Evolutionary conservation across 2,329 filamentous ascomycete species (phyloP).

Genomic region (Penicillium fuscoglaucum): DNA sequence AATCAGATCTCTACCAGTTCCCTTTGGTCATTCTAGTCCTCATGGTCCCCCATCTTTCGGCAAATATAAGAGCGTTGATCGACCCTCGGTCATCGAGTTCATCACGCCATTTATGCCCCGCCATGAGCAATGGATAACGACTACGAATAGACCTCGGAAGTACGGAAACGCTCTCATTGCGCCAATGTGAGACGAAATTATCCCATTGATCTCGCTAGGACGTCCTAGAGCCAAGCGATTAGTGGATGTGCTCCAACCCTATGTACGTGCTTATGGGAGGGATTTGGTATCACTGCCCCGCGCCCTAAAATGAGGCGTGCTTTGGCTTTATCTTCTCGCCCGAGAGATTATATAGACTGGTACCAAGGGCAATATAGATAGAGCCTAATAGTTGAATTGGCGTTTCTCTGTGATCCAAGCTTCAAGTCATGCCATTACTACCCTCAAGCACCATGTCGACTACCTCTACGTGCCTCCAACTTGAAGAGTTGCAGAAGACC

Average conservation of each 20-base stretch:
- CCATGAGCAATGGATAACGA: conserved; percentile 31
- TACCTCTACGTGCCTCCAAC: conserved; percentile 26
- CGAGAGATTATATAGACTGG: conserved; percentile 17
- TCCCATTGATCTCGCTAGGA: not conserved
- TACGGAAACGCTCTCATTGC: conserved; percentile 12
- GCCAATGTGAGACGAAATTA: conserved; percentile 13
- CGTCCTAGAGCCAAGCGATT: conserved; percentile 3
- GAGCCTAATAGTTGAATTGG: not conserved
- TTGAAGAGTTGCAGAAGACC: conserved; percentile 19
- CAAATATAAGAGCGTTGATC: conserved; percentile 2
- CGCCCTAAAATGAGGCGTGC: conserved; percentile 13
- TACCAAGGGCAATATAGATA: conserved; percentile 18
- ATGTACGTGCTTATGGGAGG: conserved; percentile 19
- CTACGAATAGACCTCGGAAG: conserved; percentile 5
- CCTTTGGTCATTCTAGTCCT: not conserved
- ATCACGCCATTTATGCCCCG: conserved; percentile 38
- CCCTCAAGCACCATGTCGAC: conserved; percentile 26
- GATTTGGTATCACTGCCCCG: conserved; percentile 22
- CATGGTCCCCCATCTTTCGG: not conserved
- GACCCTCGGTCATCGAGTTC: conserved; percentile 4
- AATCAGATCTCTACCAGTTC: not conserved
- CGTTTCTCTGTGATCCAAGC: not conserved
- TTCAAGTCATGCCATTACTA: conserved; percentile 18
- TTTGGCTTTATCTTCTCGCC: conserved; percentile 21
- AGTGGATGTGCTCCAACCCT: conserved; percentile 15